Percentiles rank a stretch among this genome's conserved stretches.
Evolutionary conservation across 2,329 filamentous ascomycete species (phyloP).

Genomic region (Sporothrix pseudoabietina): DNA sequence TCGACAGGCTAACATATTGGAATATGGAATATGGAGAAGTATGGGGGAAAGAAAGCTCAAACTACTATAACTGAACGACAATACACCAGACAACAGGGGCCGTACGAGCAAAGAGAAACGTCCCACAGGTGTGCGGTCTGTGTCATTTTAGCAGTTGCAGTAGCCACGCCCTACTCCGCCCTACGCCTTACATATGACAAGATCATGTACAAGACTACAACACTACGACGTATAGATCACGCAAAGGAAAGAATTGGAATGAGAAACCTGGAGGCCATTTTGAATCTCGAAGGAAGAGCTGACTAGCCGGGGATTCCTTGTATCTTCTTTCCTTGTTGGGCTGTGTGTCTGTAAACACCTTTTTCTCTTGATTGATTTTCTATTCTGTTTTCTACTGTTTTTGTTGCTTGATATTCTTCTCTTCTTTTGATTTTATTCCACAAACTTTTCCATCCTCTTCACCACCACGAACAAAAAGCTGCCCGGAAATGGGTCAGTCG

Average conservation of each 20-base stretch:
- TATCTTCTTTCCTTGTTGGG: not conserved
- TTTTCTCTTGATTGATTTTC: not conserved
- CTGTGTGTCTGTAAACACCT: not conserved
- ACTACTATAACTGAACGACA: not conserved
- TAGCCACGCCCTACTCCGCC: not conserved
- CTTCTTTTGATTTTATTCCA: not conserved
- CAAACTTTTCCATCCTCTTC: not conserved
- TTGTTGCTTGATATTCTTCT: not conserved
- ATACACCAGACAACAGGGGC: not conserved
- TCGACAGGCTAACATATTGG: not conserved
- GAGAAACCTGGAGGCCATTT: not conserved
- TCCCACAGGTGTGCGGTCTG: not conserved
- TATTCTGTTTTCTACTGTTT: not conserved
- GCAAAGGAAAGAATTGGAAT: not conserved
- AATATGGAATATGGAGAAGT: not conserved
- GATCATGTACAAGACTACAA: not conserved
- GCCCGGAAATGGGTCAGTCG: not conserved
- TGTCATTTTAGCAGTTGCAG: not conserved
- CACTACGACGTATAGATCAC: not conserved
- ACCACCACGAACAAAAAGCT: not conserved
- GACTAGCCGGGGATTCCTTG: not conserved
- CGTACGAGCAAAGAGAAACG: not conserved
- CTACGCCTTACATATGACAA: conserved; percentile 5
- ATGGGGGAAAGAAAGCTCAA: not conserved
- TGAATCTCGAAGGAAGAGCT: not conserved